These are phyloP conservation scores for Albugo candida DNA, from an alignment of 352 stramenopile species.

Conservation along the genomic window DNA sequence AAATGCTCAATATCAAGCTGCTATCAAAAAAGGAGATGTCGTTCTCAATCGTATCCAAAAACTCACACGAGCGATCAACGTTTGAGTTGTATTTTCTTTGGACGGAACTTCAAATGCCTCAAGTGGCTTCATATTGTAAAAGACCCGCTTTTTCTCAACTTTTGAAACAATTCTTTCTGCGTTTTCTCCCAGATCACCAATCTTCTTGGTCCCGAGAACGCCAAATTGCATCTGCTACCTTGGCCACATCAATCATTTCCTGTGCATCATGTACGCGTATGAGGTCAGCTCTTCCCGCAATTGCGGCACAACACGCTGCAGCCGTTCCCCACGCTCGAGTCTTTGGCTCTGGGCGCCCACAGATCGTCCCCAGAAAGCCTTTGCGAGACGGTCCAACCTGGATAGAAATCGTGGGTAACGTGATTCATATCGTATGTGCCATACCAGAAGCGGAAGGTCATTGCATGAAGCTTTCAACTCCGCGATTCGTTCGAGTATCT, in stretches of 20 bases:
- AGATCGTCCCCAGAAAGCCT: slow-evolving; percentile 93
- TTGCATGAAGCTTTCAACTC: slow-evolving; percentile 25
- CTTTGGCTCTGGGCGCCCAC: slow-evolving; percentile 50
- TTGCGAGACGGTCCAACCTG: slow-evolving; percentile 90
- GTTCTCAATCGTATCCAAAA: slow-evolving; percentile 98
- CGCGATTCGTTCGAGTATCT: slow-evolving; percentile 67
- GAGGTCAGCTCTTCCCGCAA: slow-evolving; percentile 66
- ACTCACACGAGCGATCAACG: slow-evolving; percentile 92
- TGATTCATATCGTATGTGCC: not conserved
- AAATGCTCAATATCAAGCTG: slow-evolving; percentile 96
- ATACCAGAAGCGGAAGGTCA: slow-evolving; percentile 32
- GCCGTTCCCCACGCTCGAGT: slow-evolving; percentile 86
- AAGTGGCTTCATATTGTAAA: too few species aligned
- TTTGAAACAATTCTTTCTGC: too few species aligned
- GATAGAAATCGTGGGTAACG: slow-evolving; percentile 12
- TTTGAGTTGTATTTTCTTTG: slow-evolving; percentile 13
- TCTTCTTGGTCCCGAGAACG: not conserved
- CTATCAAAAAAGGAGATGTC: slow-evolving; percentile 97
- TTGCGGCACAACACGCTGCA: slow-evolving; percentile 78
- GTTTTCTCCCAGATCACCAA: too few species aligned
- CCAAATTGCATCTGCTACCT: slow-evolving; percentile 88
- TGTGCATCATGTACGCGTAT: slow-evolving; percentile 92
- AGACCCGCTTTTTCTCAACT: too few species aligned
- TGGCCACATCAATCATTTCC: slow-evolving; percentile 76
- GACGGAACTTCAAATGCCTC: too few species aligned